Base-by-base conservation (phyloP, 805 yeast species). In the Clavispora fructus region DNA sequence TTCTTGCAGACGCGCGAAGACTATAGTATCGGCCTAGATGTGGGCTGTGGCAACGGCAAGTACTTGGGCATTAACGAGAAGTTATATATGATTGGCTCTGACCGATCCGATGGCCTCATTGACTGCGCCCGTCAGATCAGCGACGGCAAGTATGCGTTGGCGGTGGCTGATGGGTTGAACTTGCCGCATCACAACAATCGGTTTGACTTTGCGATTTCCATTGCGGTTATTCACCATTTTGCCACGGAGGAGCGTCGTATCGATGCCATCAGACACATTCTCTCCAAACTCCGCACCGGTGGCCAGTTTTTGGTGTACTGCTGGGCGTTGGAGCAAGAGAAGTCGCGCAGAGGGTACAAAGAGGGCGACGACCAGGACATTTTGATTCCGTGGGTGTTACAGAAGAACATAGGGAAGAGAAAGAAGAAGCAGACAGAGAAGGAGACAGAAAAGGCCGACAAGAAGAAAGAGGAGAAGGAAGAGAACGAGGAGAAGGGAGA, bases 1-100 rank as follows among this genome's bases (percentile, higher is more conserved):
- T 94, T 85, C 59, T 65, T 94, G 39, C 59, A 55, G 10, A 54
- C 64, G 1, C 77, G 79, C 55, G 48, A 61, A 0, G 67, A 68
- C 6, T 85, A 88, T 38, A 67, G 83, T 1, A 51, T 92, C 0
- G 99, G 99, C 1, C 73, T 90, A 27, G 99, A 94, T 67, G 88
- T 92, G 17, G 99, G 99, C 0, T 92, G 98, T 64, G 99, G 99
- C 3, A 94, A 94, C 62, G 99, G 99, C 2, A 94, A 94, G 61
- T 94, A 94, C 61, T 63, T 92, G 35, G 77, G 77, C 1, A 77
- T 90, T 11, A 91, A 92, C 63, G 71, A 76, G 8, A 74, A 85
- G 39, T 63, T 92, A 4, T 83, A 63, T 57, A 74, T 91, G 27
- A 62, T 92, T 14, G 98, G 97, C 35, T 80, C 75, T 44, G 92